Evolutionary conservation across 768 basidiomycete genomes (phyloP).

Genomic region (Termitomyces sp.): DNA sequence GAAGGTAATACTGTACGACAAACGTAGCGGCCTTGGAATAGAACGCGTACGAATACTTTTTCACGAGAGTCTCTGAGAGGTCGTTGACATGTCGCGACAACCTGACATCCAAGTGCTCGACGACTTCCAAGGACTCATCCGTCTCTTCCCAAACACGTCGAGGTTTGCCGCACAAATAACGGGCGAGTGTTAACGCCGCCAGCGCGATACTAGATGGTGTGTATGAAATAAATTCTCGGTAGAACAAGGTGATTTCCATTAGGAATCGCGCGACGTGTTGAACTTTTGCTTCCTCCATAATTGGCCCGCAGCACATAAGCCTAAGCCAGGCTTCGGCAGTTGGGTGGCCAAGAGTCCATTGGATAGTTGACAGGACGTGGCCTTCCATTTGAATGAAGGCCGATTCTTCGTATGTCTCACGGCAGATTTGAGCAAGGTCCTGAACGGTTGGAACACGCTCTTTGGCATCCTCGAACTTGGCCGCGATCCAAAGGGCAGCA

Average conservation of each 20-base stretch:
- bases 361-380: constrained; percentile 93
- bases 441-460: constrained; percentile 96
- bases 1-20: constrained; percentile 91
- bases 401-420: constrained; percentile 93
- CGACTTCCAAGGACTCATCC: constrained; percentile 78
- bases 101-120: constrained; percentile 81
- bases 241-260: constrained; percentile 99
- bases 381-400: constrained; percentile 99
- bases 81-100: constrained; percentile 88
- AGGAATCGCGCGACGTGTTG: constrained; percentile 96
- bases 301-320: constrained; percentile 70
- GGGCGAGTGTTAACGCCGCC: constrained; percentile 86
- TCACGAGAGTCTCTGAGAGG: constrained; percentile 92
- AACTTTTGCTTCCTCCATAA: constrained; percentile 82
- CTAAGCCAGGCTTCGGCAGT: constrained; percentile 98
- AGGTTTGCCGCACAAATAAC: constrained; percentile 80
- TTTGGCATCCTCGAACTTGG: constrained; percentile 99
- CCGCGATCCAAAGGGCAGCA: constrained; percentile 97
- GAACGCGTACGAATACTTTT: constrained; percentile 97
- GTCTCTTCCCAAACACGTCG: constrained; percentile 83
- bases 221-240: constrained; percentile 90
- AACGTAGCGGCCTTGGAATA: constrained; percentile 95
- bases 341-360: constrained; percentile 96
- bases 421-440: constrained; percentile 93
- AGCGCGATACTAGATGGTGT: constrained; percentile 83